Conservation (phyloP, 352 stramenopile species). For the Globisporangium polare region DNA sequence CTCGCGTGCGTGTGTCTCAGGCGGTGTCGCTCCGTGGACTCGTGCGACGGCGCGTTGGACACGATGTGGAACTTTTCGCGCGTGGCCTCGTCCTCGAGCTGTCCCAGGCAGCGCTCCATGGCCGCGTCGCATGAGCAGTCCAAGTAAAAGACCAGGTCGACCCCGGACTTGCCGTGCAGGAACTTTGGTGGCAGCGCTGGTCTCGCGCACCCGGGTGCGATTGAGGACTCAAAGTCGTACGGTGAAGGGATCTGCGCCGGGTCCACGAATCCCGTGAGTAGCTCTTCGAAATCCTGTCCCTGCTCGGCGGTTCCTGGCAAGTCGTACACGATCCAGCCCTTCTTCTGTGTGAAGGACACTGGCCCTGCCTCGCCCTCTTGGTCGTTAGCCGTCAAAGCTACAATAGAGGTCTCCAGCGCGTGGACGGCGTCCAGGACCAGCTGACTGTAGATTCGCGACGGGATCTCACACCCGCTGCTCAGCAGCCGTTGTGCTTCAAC, state of each 20-base stretch:
- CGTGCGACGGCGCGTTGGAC: slow-evolving; percentile 34
- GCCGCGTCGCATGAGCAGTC: slow-evolving; percentile 27
- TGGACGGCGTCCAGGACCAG: slow-evolving; percentile 42
- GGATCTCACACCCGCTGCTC: slow-evolving; percentile 32
- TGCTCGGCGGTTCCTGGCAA: slow-evolving; percentile 48
- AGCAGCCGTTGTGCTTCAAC: slow-evolving; percentile 24
- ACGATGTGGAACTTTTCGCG: slow-evolving; percentile 44
- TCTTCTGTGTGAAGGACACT: slow-evolving; percentile 1
- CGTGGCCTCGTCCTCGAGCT: slow-evolving; percentile 47
- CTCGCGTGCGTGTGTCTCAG: slow-evolving; percentile 48
- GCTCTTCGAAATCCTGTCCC: slow-evolving; percentile 39
- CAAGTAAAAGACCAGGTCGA: slow-evolving; percentile 74
- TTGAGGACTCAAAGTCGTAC: slow-evolving; percentile 48
- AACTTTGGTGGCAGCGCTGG: slow-evolving; percentile 35
- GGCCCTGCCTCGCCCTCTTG: background rate
- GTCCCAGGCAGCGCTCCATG: slow-evolving; percentile 58
- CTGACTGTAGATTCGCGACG: slow-evolving; percentile 47
- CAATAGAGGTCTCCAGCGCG: slow-evolving; percentile 13
- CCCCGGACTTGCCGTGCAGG: slow-evolving; percentile 59
- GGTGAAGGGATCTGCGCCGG: slow-evolving; percentile 31
- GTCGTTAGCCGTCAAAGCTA: background rate
- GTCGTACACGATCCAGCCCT: slow-evolving; percentile 67
- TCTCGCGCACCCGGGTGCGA: slow-evolving; percentile 39
- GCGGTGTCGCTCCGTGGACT: slow-evolving; percentile 49
- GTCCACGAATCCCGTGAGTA: slow-evolving; percentile 56